Base-by-base conservation (phyloP, 352 stramenopile genomes). In the Pythium oligandrum region DNA sequence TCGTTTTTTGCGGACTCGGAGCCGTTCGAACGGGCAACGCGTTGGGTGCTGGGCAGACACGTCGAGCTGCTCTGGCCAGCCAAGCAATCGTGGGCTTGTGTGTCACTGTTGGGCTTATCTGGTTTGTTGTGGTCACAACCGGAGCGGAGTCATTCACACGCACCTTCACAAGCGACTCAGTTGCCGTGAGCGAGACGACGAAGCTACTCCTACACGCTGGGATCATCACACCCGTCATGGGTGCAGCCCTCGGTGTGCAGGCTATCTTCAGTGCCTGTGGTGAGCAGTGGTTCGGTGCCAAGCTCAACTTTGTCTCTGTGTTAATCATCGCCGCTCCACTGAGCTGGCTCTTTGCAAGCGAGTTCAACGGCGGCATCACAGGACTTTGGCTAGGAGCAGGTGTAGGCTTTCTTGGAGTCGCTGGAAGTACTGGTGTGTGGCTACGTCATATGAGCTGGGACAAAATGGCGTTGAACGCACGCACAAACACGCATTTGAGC, bases 11-110 rank as follows among this genome's bases (percentile, higher is more conserved):
- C 31, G 64, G 83, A 8, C 71, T 73, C 4, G 78, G 78, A 11
- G 73, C 72, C 8, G 75, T 87, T 40, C 73, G 78, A 37, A 83
- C 82, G 45, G 78, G 78, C 26, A 89, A 87, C 39, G 78, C 78
- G n/a, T 48, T 84, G 6, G 77, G 78, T 35, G 75, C 73, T 33
- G 71, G 76, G 9, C 66, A 81, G 33, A 66, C 75, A 17, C 62
- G 65, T 9, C 71, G 78, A 17, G 78, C 78, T 2, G 53, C 57
- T 6, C 37, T 84, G 37, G 70, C 79, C 40, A 71, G 67, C 12
- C 62, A 71, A 32, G 64, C 85, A 10, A 61, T 79, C 9, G 57
- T 84, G 55, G 63, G 59, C 44, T 58, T 64, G 6, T 67, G 63
- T 7, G 43, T 81, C 12, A 62, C 61, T 0, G 59, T 86, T 1